Evolutionary conservation across 176 grass and related monocot species (phyloP), one percentile per base, ranked within the genome.

Genomic region (Panicum miliaceum): DNA sequence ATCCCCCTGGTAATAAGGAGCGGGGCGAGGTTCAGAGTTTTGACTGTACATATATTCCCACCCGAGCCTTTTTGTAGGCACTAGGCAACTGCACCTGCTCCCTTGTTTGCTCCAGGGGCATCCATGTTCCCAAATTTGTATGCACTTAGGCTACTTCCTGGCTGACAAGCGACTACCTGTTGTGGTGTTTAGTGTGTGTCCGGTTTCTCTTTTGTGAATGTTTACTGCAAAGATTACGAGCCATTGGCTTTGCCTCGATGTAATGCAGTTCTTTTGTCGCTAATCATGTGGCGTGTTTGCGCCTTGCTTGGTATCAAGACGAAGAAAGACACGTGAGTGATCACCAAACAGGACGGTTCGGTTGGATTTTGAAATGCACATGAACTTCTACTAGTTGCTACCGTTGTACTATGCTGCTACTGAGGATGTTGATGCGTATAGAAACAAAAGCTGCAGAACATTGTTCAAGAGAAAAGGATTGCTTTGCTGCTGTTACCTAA

Each of bases 41-140:
- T 90, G 82, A 67, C 77, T 88, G 82, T 91, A 87, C 36, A 90
- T 91, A 90, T 91, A 79, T 23, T 61, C 45, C 64, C 35, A 75
- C 50, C 76, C 42, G 63, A 34, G 36, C 36, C 48, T 54, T 23
- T 37, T 35, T 56, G 46, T 77, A 82, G 72, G 82, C 68, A 8
- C 12, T 68, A 80, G 76, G 68, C 46, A 56, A 45, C 9, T 14
- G 20, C 29, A 62, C 50, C 62, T 54, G 82, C 77, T 29, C 50
- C 50, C 23, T 35, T 64, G 20, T 75, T 23, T 40, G 14, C 26
- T 70, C 43, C 71, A 64, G 45, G 60, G 47, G 20, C 23, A 4
- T 20, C 54, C 29, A 22, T 67, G 79, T 82, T 27, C 47, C 62
- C 2, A 36, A 19, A 54, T 34, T 18, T 58, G 35, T 83, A 78